phyloP scores from a whole-genome alignment of 768 basidiomycete genomes.

The Cantharellus anzutake region DNA sequence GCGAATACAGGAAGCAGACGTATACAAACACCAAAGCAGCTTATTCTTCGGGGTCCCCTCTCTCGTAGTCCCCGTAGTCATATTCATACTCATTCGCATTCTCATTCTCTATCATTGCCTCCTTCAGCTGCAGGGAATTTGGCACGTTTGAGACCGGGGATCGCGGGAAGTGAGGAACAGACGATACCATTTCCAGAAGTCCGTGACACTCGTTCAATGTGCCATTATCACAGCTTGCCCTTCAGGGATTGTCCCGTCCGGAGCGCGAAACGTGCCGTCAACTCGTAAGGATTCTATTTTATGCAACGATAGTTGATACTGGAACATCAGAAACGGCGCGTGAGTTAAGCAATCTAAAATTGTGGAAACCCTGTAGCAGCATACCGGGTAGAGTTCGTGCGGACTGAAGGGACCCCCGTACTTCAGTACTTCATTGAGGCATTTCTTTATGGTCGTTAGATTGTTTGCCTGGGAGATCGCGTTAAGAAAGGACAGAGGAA shows the following conservation, averaged over 20 bases:
- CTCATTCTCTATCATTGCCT: slow-evolving; percentile 62
- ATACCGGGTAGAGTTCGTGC: slow-evolving; percentile 81
- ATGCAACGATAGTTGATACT: slow-evolving; percentile 89
- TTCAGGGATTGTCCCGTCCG: slow-evolving; percentile 80
- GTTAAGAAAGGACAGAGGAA: background rate
- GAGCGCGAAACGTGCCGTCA: slow-evolving; percentile 84
- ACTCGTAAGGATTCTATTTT: slow-evolving; percentile 87
- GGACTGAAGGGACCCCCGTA: slow-evolving; percentile 87
- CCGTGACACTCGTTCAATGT: slow-evolving; percentile 94
- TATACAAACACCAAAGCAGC: too few species aligned
- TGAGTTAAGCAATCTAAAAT: background rate
- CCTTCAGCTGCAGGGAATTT: slow-evolving; percentile 36
- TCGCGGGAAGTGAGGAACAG: background rate
- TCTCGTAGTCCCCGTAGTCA: slow-evolving; percentile 9
- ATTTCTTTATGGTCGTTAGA: slow-evolving; percentile 89
- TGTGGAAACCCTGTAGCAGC: slow-evolving; percentile 15
- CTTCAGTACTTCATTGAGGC: slow-evolving; percentile 86
- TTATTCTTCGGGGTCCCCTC: slow-evolving; percentile 1
- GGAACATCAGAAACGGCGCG: background rate
- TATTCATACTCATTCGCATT: slow-evolving; percentile 33
- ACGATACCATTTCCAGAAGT: slow-evolving; percentile 72
- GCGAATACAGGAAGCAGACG: too few species aligned
- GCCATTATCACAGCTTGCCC: slow-evolving; percentile 95
- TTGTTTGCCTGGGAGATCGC: slow-evolving; percentile 61
- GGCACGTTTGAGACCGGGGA: background rate